Percentiles rank a stretch among this genome's conserved stretches.
These are phyloP conservation scores for Plasmodium malariae DNA, from an alignment of 169 alveolate species.

Conservation along the genomic window DNA sequence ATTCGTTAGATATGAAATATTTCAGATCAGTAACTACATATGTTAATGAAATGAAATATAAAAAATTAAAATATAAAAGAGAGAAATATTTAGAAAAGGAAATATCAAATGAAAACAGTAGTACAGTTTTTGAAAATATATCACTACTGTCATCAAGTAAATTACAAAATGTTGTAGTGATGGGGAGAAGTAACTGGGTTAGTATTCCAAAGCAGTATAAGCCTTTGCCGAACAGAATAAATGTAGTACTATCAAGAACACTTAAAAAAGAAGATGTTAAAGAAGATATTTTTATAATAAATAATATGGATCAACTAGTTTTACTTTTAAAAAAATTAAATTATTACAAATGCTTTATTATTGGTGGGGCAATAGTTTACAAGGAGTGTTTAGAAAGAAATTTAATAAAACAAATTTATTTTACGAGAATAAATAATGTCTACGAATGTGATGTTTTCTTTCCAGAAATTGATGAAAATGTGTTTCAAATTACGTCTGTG, in stretches of 20 bases:
- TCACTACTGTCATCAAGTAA: conserved; percentile 45
- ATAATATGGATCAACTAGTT: conserved; percentile 80
- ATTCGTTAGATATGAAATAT: conserved; percentile 89
- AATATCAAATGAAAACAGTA: background rate
- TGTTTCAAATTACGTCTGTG: conserved; percentile 75
- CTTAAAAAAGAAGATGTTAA: conserved; percentile 79
- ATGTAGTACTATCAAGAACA: conserved; percentile 89
- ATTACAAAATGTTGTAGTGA: conserved; percentile 91
- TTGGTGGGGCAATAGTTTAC: conserved; percentile 92
- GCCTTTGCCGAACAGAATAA: conserved; percentile 92
- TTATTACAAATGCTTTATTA: conserved; percentile 83
- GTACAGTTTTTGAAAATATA: conserved; percentile 1
- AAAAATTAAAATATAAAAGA: conserved; percentile 43
- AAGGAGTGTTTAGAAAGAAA: conserved; percentile 85
- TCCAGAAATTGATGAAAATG: conserved; percentile 81
- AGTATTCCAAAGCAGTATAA: conserved; percentile 88
- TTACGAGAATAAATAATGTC: conserved; percentile 90
- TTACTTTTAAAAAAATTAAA: conserved; percentile 47
- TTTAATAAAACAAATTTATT: conserved; percentile 83
- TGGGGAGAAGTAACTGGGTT: conserved; percentile 98
- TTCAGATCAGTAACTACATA: conserved; percentile 87
- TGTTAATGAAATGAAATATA: conserved; percentile 48
- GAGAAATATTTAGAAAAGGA: conserved; percentile 13
- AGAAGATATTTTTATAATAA: conserved; percentile 78
- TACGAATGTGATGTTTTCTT: conserved; percentile 86